Evolutionary conservation across 305 asterid genomes (phyloP), one percentile per base, ranked within the genome.

Genomic region (Solanum hybrid): DNA sequence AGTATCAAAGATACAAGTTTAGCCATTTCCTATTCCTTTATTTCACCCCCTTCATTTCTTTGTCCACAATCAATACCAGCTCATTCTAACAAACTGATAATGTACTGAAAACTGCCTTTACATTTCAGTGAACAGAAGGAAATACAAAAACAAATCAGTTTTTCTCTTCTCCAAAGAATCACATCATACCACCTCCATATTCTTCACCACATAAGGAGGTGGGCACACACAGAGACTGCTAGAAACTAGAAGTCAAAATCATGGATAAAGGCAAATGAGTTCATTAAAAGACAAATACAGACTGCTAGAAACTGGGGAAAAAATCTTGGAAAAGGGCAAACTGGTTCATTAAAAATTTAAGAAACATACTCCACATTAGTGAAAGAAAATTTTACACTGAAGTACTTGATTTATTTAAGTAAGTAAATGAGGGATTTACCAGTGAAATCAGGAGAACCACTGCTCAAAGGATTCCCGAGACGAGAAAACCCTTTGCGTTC

Each of bases 401-500:
- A 4, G 2, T 64, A 85, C 34, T 32, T 13, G 72, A 64, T 64
- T 64, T 64, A 60, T 64, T 85, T 32, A 64, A 85, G 88, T 19
- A 90, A 89, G 89, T 69, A 27, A 34, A 91, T 82, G 19, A 69
- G 86, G 87, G 78, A 76, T 69, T 90, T 95, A 98, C 98, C 99
- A 88, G 94, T 96, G 91, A 95, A 95, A 94, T 96, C 98, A 76
- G 98, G 99, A 78, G 99, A 97, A 86, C 95, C 96, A 92, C 96
- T 96, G 90, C 93, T 95, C 69, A 93, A 90, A 87, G 93, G 86
- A 76, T 93, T 95, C 90, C 99, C 98, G 75, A 93, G 95, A 82
- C 99, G 98, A 92, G 99, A 94, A 93, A 92, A 92, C 88, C 97
- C 97, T 94, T 94, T 98, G 91, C 98, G 98, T 86, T 98, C 99